Evolutionary conservation across 371 early-diverging fungal species (phyloP), one percentile per base, ranked within the genome.

Genomic region (Mortierella sp.): DNA sequence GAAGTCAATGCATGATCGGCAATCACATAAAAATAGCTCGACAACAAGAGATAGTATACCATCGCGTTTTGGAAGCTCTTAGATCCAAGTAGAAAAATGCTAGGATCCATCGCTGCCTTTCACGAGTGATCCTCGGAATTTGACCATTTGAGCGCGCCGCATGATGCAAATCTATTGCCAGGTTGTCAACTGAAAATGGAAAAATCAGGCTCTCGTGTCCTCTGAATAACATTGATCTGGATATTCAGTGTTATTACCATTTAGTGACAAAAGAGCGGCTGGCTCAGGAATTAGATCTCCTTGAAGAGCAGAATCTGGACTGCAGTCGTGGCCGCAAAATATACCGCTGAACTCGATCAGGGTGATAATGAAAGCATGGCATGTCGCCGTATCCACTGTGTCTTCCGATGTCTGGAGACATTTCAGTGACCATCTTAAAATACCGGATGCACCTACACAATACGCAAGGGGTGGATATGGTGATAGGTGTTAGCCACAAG

Each of bases 51-150:
- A 59, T 33, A 15, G 1, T 8, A 32, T 59, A 59, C 59, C 40
- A 6, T 59, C 21, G 33, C 40, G 2, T 38, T 9, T 38, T 33
- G 59, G 33, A 38, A 4, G 59, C 59, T 38, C 40, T 59, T 19
- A 59, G n/a, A 11, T 59, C 59, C 59, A 59, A 40, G n/a, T 21
- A 59, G 38, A 21, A 59, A 11, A 59, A 21, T 1, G 59, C 59
- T 38, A 59, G 7, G 10, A 40, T 16, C 59, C 59, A 59, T 6
- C 59, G 59, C 40, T 40, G 59, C 40, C 24, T 59, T 21, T 59
- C 38, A 16, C 11, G 16, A 38, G 1, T 15, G 38, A 33, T n/a
- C 19, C n/a, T 40, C 4, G 19, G 0, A 5, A 6, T 38, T 15
- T 33, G 22, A 19, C n/a, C 58, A 32, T 32, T n/a, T 4, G 32